These are phyloP conservation scores for Triticum aestivum DNA, from an alignment of 176 grass and related monocot genomes.

Conservation along the genomic window IWGSC_CS_RefSeq_v2.1 NC_057798.1:390892455-390892954, in stretches of 20 bases:
- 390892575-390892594: constrained; percentile 24
- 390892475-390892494: constrained; percentile 2
- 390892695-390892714: constrained; percentile 37
- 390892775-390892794: neutral
- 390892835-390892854: constrained; percentile 12
- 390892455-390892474: constrained; percentile 16
- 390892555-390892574: constrained; percentile 28
- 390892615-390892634: neutral
- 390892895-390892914: constrained; percentile 19
- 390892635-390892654: neutral
- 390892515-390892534: constrained; percentile 8
- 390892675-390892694: neutral
- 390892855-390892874: neutral
- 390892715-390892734: neutral
- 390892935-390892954: constrained; percentile 17
- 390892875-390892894: neutral
- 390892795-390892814: constrained; percentile 11
- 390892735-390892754: neutral
- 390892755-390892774: constrained; percentile 25
- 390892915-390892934: neutral
- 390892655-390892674: neutral
- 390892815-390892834: constrained; percentile 20
- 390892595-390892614: neutral
- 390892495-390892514: neutral
- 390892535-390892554: constrained; percentile 18